A percentile compares a stretch with the other conserved stretches of the same genome.
Conservation (phyloP, 805 yeast species). For the Metschnikowia chrysomelidarum region DNA sequence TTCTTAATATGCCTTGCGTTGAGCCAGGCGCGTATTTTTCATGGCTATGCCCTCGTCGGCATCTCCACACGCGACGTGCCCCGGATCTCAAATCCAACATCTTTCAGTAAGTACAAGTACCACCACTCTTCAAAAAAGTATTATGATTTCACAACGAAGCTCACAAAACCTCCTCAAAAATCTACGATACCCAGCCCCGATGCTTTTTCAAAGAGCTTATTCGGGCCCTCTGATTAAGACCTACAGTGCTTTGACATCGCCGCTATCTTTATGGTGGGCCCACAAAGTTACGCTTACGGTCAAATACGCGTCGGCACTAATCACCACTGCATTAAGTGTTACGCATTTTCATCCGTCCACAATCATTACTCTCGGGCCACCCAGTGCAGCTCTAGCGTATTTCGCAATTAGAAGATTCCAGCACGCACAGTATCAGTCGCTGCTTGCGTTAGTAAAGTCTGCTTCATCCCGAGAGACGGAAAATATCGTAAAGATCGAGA, state of each 20-base stretch:
- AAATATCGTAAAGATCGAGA: constrained; percentile 15
- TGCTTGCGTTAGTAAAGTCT: constrained; percentile 17
- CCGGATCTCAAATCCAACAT: too few relatives aligned
- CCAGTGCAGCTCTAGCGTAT: constrained; percentile 29
- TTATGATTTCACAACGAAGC: too few relatives aligned
- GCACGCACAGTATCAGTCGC: constrained; percentile 14
- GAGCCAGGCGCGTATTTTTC: too few relatives aligned
- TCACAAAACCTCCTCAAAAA: too few relatives aligned
- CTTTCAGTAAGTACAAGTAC: too few relatives aligned
- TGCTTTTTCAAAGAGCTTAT: too few relatives aligned
- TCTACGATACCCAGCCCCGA: too few relatives aligned
- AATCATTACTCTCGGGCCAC: constrained; percentile 37
- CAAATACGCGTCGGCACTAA: constrained; percentile 30
- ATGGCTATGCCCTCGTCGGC: too few relatives aligned
- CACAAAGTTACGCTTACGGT: constrained; percentile 24
- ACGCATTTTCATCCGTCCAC: constrained; percentile 37
- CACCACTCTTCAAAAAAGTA: too few relatives aligned
- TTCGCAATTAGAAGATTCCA: constrained; percentile 20
- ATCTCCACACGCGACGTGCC: too few relatives aligned
- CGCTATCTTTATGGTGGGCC: constrained; percentile 26
- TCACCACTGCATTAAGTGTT: constrained; percentile 26
- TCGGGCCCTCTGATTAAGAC: constrained; percentile 35
- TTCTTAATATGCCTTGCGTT: too few relatives aligned
- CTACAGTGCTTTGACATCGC: constrained; percentile 26
- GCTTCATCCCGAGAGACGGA: background rate